phyloP scores from a whole-genome alignment of 306 rosid species.

The Fagus crenata region DNA sequence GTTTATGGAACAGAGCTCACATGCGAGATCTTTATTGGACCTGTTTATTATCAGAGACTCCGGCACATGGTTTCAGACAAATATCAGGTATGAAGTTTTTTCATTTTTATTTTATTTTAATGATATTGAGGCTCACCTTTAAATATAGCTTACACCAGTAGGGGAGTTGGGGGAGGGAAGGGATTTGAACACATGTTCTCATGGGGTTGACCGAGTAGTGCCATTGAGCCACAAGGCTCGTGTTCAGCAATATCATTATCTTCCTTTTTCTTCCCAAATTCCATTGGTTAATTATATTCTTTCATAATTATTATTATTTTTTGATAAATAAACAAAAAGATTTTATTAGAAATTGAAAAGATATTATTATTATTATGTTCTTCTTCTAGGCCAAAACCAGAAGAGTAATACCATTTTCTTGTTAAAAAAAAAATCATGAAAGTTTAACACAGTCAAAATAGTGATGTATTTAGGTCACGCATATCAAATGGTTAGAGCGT shows the following conservation, averaged over 20 bases:
- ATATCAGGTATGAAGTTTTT: slow-evolving; percentile 60
- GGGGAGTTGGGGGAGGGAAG: no score
- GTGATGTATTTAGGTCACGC: no score
- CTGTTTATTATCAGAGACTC: slow-evolving; percentile 92
- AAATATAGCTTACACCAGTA: no score
- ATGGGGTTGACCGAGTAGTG: no score
- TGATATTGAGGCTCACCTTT: neutral
- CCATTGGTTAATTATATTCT: neutral
- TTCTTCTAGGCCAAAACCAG: no score
- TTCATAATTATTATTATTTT: neutral
- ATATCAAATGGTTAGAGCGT: neutral
- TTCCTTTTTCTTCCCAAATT: neutral
- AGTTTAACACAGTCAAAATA: no score
- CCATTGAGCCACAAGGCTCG: no score
- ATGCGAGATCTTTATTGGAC: slow-evolving; percentile 91
- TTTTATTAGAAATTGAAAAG: no score
- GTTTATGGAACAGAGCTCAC: slow-evolving; percentile 88
- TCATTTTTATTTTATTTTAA: neutral
- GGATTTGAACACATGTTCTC: no score
- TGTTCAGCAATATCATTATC: neutral
- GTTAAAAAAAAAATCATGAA: no score
- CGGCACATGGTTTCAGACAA: slow-evolving; percentile 99
- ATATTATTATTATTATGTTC: no score
- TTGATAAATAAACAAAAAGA: neutral
- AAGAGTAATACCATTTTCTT: no score